Percentiles rank a stretch among this genome's conserved stretches.
These are phyloP conservation scores for Fraxinus dipetala DNA, from an alignment of 305 asterid species.

Conservation along the genomic window DNA sequence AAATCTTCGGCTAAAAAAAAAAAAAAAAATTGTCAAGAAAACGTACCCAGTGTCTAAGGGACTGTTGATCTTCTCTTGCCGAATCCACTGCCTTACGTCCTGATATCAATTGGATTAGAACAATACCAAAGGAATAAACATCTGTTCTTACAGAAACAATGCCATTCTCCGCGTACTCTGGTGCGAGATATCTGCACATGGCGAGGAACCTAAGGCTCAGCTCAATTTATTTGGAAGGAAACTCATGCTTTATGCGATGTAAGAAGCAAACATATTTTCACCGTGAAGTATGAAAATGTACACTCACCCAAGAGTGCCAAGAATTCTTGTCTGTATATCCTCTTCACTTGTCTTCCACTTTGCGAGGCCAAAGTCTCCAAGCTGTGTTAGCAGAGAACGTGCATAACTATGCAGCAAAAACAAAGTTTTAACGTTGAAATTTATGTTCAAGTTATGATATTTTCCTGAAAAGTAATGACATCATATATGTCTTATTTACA, in stretches of 20 bases:
- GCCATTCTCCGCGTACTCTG: slow-evolving; percentile 79
- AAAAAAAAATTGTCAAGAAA: not conserved
- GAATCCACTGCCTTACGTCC: slow-evolving; percentile 70
- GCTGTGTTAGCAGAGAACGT: slow-evolving; percentile 33
- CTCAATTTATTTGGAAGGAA: slow-evolving; percentile 12
- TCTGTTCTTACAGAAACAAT: slow-evolving; percentile 72
- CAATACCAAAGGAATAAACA: slow-evolving; percentile 66
- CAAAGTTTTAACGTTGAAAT: not conserved
- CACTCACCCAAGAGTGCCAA: slow-evolving; percentile 78
- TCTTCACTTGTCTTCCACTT: slow-evolving; percentile 60
- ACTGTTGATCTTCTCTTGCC: slow-evolving; percentile 45
- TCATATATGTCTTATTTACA: not conserved
- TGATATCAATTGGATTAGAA: slow-evolving; percentile 70
- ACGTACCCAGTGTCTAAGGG: slow-evolving; percentile 75
- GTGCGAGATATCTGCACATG: slow-evolving; percentile 67
- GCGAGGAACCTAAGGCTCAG: slow-evolving; percentile 18
- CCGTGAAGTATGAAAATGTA: slow-evolving; percentile 1
- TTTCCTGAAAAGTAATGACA: not conserved
- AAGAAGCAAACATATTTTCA: not conserved
- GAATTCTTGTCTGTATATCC: slow-evolving; percentile 48
- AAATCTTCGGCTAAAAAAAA: not conserved
- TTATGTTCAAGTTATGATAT: not conserved
- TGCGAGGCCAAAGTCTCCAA: slow-evolving; percentile 84
- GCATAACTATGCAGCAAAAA: not conserved
- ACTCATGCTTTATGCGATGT: not conserved